Percentiles rank a stretch among this genome's conserved stretches.
Conservation (phyloP, 225 moss, liverwort and hornwort species). For the Physcomitrellopsis africana region DNA sequence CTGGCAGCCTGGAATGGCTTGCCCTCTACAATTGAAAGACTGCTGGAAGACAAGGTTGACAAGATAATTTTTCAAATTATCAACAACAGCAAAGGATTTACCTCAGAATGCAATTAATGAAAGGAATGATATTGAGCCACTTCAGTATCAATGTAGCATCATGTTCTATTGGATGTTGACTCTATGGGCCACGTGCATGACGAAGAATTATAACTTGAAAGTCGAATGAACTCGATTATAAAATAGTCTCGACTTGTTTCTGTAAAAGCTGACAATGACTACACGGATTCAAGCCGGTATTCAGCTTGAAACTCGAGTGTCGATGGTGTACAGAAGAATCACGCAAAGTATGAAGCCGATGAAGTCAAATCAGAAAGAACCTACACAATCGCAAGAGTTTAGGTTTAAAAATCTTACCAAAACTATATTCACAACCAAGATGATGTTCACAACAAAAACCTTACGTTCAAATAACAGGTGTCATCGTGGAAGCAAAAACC, state of each 20-base stretch:
- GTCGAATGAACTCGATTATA: conserved; percentile 20
- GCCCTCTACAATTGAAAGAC: too few relatives aligned
- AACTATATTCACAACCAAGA: background rate
- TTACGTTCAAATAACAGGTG: background rate
- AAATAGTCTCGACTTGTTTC: conserved; percentile 15
- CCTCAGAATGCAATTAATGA: too few relatives aligned
- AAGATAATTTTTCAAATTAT: too few relatives aligned
- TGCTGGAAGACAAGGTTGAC: too few relatives aligned
- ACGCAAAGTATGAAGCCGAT: conserved; percentile 93
- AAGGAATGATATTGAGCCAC: conserved; percentile 3
- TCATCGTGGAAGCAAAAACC: conserved; percentile 10
- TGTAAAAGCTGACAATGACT: conserved; percentile 23
- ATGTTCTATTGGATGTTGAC: conserved; percentile 26
- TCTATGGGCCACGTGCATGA: background rate
- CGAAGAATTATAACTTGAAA: conserved; percentile 4
- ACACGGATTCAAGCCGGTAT: conserved; percentile 13
- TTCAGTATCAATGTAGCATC: conserved; percentile 25
- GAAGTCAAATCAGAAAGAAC: conserved; percentile 87
- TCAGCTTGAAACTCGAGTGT: conserved; percentile 20
- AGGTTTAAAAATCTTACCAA: background rate
- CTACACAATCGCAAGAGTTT: conserved; percentile 47
- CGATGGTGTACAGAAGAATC: conserved; percentile 27
- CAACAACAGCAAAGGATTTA: too few relatives aligned
- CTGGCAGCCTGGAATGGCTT: too few relatives aligned
- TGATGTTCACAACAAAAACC: conserved; percentile 9